Conservation (phyloP, 2,329 filamentous ascomycete genomes). For the Neonectria sp. region DNA sequence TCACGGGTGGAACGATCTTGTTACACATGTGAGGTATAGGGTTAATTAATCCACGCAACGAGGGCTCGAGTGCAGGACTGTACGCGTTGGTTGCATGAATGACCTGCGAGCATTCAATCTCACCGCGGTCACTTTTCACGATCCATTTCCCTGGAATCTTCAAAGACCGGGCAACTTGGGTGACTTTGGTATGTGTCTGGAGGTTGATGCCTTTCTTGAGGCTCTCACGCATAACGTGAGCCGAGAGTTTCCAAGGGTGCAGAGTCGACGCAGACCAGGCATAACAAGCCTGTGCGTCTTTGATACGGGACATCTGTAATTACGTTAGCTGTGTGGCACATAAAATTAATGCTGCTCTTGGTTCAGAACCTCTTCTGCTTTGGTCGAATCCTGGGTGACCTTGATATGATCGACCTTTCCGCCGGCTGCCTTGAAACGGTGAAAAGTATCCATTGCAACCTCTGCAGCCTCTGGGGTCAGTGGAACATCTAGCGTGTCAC, state of each 20-base stretch:
- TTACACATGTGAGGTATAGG: conserved; percentile 33
- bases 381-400: conserved; percentile 20
- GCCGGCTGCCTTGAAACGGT: conserved; percentile 25
- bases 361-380: conserved; percentile 21
- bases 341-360: too few species aligned
- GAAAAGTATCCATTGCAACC: not conserved
- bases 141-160: conserved; percentile 12
- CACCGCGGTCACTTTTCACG: conserved; percentile 24
- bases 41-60: conserved; percentile 24
- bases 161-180: not conserved
- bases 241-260: conserved; percentile 32
- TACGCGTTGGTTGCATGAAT: conserved; percentile 35
- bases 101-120: conserved; percentile 23
- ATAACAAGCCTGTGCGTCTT: conserved; percentile 32
- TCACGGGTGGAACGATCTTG: conserved; percentile 13
- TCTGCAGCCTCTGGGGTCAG: conserved; percentile 21
- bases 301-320: conserved; percentile 25
- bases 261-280: conserved; percentile 34
- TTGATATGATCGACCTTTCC: conserved; percentile 33
- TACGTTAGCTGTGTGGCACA: not conserved
- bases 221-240: conserved; percentile 31
- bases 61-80: conserved; percentile 28
- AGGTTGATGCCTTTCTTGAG: conserved; percentile 29
- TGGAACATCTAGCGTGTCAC: conserved; percentile 32
- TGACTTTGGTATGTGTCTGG: conserved; percentile 25